Conservation (phyloP, 1,284 basidiomycete genomes). For the Golubevia sp. region DNA sequence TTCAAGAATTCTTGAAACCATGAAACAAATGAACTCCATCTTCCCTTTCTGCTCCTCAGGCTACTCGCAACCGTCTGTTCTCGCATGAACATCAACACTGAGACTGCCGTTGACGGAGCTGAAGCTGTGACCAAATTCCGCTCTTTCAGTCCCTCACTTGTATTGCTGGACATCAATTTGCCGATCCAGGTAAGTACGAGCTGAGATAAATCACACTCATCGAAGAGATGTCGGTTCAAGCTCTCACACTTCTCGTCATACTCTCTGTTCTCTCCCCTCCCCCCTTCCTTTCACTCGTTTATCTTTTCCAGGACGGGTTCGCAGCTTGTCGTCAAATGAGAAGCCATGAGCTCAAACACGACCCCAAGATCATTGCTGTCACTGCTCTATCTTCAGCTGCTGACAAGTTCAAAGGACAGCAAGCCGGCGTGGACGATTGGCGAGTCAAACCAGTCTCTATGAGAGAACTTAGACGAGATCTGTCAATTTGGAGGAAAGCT, state of each 20-base stretch:
- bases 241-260: too few relatives aligned
- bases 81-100: constrained; percentile 22
- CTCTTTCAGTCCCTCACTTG: constrained; percentile 27
- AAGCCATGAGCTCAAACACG: constrained; percentile 10
- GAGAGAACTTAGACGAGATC: constrained; percentile 6
- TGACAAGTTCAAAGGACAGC: constrained; percentile 31
- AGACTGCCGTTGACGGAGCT: constrained; percentile 35
- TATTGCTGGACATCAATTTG: constrained; percentile 44
- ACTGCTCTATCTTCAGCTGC: constrained; percentile 37
- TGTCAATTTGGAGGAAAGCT: constrained; percentile 8
- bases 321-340: constrained; percentile 40
- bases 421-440: constrained; percentile 41
- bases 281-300: too few relatives aligned
- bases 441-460: constrained; percentile 37
- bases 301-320: constrained; percentile 46
- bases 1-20: not conserved
- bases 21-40: not conserved
- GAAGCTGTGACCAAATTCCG: constrained; percentile 37
- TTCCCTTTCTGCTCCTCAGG: not conserved
- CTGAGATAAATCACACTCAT: too few relatives aligned
- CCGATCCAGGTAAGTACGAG: too few relatives aligned
- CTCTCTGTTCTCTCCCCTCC: too few relatives aligned
- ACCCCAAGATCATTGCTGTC: constrained; percentile 34
- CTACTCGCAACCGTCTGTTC: constrained; percentile 34
- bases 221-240: too few relatives aligned